A percentile compares a stretch with the other conserved stretches of the same genome.
phyloP scores from a whole-genome alignment of 805 yeast species.

The Vanderwaltozyma polyspora region DNA sequence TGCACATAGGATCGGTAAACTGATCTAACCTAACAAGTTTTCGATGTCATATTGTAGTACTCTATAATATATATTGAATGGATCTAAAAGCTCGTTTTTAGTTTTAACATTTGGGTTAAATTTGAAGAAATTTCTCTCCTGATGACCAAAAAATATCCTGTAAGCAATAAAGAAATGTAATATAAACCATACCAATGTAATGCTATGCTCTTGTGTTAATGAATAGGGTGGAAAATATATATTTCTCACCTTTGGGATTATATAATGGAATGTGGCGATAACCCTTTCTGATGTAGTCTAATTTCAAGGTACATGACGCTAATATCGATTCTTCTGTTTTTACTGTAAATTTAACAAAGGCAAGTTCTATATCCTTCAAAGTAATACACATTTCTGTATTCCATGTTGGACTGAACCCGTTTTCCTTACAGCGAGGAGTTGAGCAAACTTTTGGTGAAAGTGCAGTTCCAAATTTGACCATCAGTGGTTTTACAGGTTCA shows the following conservation, averaged over 20 bases:
- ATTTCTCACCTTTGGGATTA: slow-evolving; percentile 74
- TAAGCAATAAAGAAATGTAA: too few relatives aligned
- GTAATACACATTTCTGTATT: slow-evolving; percentile 39
- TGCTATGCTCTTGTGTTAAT: too few relatives aligned
- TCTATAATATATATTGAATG: too few relatives aligned
- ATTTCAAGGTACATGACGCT: slow-evolving; percentile 52
- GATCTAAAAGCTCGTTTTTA: too few relatives aligned
- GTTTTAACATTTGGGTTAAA: too few relatives aligned
- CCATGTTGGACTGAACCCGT: slow-evolving; percentile 90
- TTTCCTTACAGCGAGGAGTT: slow-evolving; percentile 36
- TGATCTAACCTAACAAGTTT: too few relatives aligned
- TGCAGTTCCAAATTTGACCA: slow-evolving; percentile 13
- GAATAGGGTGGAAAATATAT: slow-evolving; percentile 46
- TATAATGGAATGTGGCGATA: slow-evolving; percentile 71
- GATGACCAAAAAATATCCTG: too few relatives aligned
- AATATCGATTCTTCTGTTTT: slow-evolving; percentile 33
- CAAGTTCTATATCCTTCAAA: slow-evolving; percentile 31
- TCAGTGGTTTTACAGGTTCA: slow-evolving; percentile 12
- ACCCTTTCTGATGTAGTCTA: slow-evolving; percentile 61
- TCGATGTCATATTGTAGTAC: too few relatives aligned
- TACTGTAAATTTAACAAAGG: slow-evolving; percentile 46
- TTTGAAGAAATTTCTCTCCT: too few relatives aligned
- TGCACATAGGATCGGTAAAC: too few relatives aligned
- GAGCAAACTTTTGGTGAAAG: slow-evolving; percentile 8
- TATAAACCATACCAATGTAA: too few relatives aligned